Evolutionary conservation across 139 green algal species (phyloP).

Genomic region (Asterochloris sp.): DNA sequence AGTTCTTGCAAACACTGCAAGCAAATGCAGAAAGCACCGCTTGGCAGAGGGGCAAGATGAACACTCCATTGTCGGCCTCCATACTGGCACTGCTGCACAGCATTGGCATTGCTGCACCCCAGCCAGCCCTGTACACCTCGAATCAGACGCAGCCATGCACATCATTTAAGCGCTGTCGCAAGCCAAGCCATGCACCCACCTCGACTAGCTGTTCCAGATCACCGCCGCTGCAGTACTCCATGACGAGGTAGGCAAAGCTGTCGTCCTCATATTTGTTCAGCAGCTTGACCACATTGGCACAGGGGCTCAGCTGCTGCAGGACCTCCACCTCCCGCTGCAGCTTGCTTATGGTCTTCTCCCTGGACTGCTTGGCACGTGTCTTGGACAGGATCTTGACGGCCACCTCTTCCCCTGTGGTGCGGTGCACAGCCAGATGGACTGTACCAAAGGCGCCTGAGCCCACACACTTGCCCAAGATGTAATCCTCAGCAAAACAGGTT

Average conservation of each 20-base stretch:
- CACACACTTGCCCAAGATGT: constrained; percentile 1
- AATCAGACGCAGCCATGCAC: no score
- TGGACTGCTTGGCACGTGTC: constrained; percentile 1
- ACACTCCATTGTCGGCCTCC: no score
- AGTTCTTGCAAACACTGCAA: no score
- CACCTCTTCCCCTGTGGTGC: constrained; percentile 20
- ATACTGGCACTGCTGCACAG: no score
- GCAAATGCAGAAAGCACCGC: no score
- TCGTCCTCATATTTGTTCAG: constrained; percentile 47
- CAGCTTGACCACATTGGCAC: constrained; percentile 28
- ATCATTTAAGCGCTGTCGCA: no score
- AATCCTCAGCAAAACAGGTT: not conserved
- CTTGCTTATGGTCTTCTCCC: constrained; percentile 19
- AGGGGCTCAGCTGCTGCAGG: constrained; percentile 23
- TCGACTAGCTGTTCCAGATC: constrained; percentile 39
- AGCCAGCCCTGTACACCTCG: no score
- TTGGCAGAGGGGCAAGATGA: no score
- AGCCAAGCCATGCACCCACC: constrained; percentile 1
- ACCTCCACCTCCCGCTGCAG: constrained; percentile 13
- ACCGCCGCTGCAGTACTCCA: constrained; percentile 42
- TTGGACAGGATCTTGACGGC: constrained; percentile 52
- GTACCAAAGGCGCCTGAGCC: constrained; percentile 15
- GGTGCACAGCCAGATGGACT: constrained; percentile 20
- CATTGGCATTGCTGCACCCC: no score
- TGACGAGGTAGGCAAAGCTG: constrained; percentile 42